Conservation (phyloP, 2,329 filamentous ascomycete genomes). For the Fusarium burgessii region DNA sequence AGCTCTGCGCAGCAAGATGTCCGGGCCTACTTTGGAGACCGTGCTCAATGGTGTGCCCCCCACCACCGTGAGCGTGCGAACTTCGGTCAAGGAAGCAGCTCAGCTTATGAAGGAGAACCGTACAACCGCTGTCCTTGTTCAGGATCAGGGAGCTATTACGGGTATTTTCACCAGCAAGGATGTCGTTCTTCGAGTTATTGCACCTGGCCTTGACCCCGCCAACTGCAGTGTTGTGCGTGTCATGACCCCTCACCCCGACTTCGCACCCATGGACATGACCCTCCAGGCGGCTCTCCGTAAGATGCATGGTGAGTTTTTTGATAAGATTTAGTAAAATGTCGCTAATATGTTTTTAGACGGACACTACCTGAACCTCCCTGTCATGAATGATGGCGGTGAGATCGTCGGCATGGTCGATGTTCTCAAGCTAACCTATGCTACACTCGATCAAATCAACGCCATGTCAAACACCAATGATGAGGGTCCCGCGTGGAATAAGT, state of each 20-base stretch:
- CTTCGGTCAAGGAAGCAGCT: conserved; percentile 95
- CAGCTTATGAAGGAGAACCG: conserved; percentile 99
- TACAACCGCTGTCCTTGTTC: conserved; percentile 94
- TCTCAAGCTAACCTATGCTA: conserved; percentile 97
- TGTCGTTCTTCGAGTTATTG: conserved; percentile 97
- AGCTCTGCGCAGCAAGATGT: conserved; percentile 95
- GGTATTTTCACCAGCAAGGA: conserved; percentile 99
- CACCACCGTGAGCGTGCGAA: conserved; percentile 93
- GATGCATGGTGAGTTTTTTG: conserved; percentile 85
- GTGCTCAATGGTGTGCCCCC: conserved; percentile 93
- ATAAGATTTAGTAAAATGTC: neutral
- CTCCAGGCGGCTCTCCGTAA: conserved; percentile 98
- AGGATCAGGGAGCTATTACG: conserved; percentile 96
- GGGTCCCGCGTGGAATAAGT: conserved; percentile 99
- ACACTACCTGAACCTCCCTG: conserved; percentile 96
- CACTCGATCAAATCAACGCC: conserved; percentile 96
- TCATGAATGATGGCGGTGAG: conserved; percentile 97
- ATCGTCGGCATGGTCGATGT: conserved; percentile 99
- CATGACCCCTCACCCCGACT: conserved; percentile 99
- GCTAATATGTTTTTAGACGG: conserved; percentile 73
- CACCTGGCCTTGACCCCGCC: conserved; percentile 90
- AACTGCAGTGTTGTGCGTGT: conserved; percentile 98
- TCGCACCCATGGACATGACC: conserved; percentile 98
- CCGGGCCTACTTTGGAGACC: conserved; percentile 93
- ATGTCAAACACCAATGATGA: conserved; percentile 87